Percentiles rank a stretch among this genome's conserved stretches.
Conservation (phyloP, 495 filamentous ascomycete species). For the Penicillium chermesinum region DNA sequence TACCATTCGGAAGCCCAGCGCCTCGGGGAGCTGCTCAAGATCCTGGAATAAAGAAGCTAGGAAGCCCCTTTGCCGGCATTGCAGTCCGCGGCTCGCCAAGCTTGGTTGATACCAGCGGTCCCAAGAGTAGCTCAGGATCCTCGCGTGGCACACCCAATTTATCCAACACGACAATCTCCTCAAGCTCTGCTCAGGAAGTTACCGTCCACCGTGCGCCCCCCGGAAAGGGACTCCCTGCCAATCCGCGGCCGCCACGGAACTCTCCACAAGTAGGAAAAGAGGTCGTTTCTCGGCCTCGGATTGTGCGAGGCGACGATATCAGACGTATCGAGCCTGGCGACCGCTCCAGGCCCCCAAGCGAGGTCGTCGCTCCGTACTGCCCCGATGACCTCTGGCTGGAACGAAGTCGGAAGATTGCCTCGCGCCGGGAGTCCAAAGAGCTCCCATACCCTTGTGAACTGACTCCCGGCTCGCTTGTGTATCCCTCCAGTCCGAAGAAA, state of each 20-base stretch:
- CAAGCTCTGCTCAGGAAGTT: slow-evolving; percentile 4
- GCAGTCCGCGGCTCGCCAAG: background rate
- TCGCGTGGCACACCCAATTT: slow-evolving; percentile 5
- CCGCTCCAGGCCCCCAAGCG: slow-evolving; percentile 24
- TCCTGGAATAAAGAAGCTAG: background rate
- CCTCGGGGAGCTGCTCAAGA: background rate
- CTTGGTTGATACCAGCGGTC: background rate
- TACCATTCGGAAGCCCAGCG: slow-evolving; percentile 1
- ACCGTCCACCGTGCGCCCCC: background rate
- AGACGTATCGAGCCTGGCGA: slow-evolving; percentile 31
- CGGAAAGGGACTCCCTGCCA: background rate
- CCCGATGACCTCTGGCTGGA: slow-evolving; percentile 34
- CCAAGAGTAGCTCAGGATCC: slow-evolving; percentile 7
- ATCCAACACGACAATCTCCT: slow-evolving; percentile 6
- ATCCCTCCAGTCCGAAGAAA: slow-evolving; percentile 21
- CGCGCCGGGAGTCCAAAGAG: background rate
- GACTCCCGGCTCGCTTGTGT: slow-evolving; percentile 9
- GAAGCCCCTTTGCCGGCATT: slow-evolving; percentile 1
- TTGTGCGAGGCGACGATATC: slow-evolving; percentile 34
- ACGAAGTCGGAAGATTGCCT: slow-evolving; percentile 7
- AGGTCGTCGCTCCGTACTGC: slow-evolving; percentile 24
- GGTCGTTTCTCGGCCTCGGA: slow-evolving; percentile 31
- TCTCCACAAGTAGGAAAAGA: slow-evolving; percentile 18
- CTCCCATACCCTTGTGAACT: slow-evolving; percentile 23
- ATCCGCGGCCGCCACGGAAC: slow-evolving; percentile 4